Evolutionary conservation across 371 early-diverging fungal species (phyloP).

Genomic region (Umbelopsis sp.): DNA sequence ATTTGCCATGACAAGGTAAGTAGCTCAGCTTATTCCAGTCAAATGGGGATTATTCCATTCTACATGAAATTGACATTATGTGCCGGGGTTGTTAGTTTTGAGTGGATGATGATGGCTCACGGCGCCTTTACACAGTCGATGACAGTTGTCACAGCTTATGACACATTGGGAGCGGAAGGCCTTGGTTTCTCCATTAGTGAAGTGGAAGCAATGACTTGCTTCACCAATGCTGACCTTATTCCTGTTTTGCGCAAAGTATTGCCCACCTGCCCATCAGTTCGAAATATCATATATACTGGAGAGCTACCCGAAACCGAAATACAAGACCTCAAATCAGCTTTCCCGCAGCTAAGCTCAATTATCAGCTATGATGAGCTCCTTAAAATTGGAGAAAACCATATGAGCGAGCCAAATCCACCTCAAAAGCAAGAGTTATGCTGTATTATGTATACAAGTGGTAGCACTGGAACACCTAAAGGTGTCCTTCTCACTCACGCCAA

Average conservation of each 20-base stretch:
- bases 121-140: constrained; percentile 62
- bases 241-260: constrained; percentile 53
- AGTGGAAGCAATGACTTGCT: constrained; percentile 63
- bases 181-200: constrained; percentile 66
- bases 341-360: constrained; percentile 42
- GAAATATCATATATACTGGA: constrained; percentile 75
- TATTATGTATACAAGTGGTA: constrained; percentile 97
- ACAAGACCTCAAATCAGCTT: constrained; percentile 26
- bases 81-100: constrained; percentile 25
- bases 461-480: constrained; percentile 92
- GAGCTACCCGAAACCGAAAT: constrained; percentile 39
- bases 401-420: constrained; percentile 66
- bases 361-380: constrained; percentile 63
- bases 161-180: constrained; percentile 80
- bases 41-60: neutral
- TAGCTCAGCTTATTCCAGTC: neutral
- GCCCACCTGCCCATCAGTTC: constrained; percentile 60
- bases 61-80: neutral
- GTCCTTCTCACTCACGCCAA: constrained; percentile 87
- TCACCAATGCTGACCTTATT: constrained; percentile 73
- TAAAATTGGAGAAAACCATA: constrained; percentile 66
- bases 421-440: constrained; percentile 81
- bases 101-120: constrained; percentile 50
- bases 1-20: constrained; percentile 81
- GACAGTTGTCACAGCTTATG: constrained; percentile 82